These are phyloP conservation scores for Diaporthe sp. DNA, from an alignment of 2,329 filamentous ascomycete species.

Conservation along the genomic window DNA sequence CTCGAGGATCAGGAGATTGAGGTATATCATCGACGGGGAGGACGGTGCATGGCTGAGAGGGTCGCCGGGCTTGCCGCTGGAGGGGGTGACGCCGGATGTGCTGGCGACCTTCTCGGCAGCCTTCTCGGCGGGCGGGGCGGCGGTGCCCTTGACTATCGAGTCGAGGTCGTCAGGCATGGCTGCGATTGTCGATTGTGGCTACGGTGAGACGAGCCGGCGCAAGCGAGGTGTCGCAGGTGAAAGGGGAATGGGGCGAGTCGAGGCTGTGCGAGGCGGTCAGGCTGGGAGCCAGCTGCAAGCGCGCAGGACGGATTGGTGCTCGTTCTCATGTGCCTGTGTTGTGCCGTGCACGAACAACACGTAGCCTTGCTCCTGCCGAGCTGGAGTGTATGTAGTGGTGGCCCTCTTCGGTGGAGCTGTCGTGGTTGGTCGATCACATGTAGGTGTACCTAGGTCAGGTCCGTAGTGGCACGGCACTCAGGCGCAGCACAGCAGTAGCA, in stretches of 20 bases:
- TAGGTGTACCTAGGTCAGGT: background rate
- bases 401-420: constrained; percentile 7
- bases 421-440: constrained; percentile 7
- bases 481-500: background rate
- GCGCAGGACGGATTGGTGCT: background rate
- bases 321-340: background rate
- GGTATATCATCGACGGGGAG: constrained; percentile 94
- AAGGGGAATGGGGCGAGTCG: background rate
- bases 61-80: constrained; percentile 67
- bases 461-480: background rate
- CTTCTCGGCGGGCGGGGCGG: constrained; percentile 74
- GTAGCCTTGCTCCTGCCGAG: background rate
- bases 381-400: background rate
- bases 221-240: constrained; percentile 24
- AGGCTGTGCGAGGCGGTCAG: constrained; percentile 20
- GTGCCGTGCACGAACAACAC: background rate
- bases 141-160: constrained; percentile 88
- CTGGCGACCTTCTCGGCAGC: constrained; percentile 57
- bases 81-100: constrained; percentile 58
- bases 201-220: constrained; percentile 15
- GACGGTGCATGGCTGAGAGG: constrained; percentile 87
- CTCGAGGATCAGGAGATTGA: constrained; percentile 97
- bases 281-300: background rate
- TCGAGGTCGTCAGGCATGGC: constrained; percentile 79
- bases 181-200: background rate